Base-by-base conservation (phyloP, 139 green algal species). In the Penium margaritaceum region DNA sequence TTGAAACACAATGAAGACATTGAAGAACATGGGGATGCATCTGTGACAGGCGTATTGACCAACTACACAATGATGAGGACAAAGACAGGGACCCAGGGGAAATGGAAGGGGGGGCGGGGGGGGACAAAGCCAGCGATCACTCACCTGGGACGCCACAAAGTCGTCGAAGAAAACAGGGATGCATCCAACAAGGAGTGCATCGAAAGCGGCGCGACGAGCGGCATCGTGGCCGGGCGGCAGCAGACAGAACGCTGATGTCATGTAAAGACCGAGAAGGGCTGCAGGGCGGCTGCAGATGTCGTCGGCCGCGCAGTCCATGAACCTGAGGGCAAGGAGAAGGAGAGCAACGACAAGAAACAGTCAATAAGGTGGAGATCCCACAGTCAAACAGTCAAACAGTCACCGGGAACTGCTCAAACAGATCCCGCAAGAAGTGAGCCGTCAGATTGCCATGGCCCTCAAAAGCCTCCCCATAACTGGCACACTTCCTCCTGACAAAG, bases 141-240 rank as follows among this genome's bases (percentile, higher is more conserved):
- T 35, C 30, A 69, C 61, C 61, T 69, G 61, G 4, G 5, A 5
- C 27, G 24, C 27, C 5, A 5, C 29, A 12, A 63, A 72, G 14
- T 33, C n/a, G 57, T 75, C 44, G 29, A 75, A 75, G 32, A 75
- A 19, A 5, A 75, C 46, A 35, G 67, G 67, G 15, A 75, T 75
- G 29, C 67, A 75, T 15, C 67, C 67, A 4, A 14, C 67, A 38
- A 75, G 4, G 12, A 75, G 35, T 5, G 67, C 67, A 24, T 75
- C 43, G 39, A 75, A 75, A 5, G 14, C 24, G 7, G 46, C 43
- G 24, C 67, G 44, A 4, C 67, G 67, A 3, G 39, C 46, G 24
- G 67, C 19, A 3, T 3, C 19, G 4, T 75, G n/a, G 24, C 67
- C 67, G 36, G 43, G 67, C 21, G 67, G 44, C 67, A 53, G 37